Evolutionary conservation across 73 alveolate genomes (phyloP).

Genomic region (Tetrahymena borealis): DNA sequence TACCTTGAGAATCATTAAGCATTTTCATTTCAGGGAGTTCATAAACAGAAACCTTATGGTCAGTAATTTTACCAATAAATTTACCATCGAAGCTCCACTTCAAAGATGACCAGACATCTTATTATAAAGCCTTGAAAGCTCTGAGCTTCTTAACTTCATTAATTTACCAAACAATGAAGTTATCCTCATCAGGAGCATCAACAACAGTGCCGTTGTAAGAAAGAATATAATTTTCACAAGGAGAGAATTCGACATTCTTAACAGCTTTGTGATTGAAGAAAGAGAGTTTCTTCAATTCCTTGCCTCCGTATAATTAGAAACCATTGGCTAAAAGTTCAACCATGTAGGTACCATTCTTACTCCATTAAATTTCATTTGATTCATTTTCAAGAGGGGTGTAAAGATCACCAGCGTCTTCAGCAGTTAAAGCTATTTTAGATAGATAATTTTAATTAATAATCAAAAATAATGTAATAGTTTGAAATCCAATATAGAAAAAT

Average conservation of each 20-base stretch:
- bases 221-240: neutral
- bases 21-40: conserved; percentile 2
- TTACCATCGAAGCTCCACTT: neutral
- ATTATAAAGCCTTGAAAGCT: neutral
- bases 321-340: neutral
- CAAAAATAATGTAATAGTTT: no score
- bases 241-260: neutral
- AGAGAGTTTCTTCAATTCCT: neutral
- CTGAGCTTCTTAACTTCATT: neutral
- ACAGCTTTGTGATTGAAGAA: neutral
- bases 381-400: neutral
- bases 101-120: neutral
- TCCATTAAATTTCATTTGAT: neutral
- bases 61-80: neutral
- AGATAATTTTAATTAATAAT: no score
- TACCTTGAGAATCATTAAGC: neutral
- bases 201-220: neutral
- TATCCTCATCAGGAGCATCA: neutral
- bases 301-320: neutral
- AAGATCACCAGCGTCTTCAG: neutral
- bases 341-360: neutral
- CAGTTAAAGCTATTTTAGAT: neutral
- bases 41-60: neutral
- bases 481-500: no score
- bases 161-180: neutral